phyloP scores from a whole-genome alignment of 2,329 filamentous ascomycete genomes.

The Nothomitra cinnamomea region DNA sequence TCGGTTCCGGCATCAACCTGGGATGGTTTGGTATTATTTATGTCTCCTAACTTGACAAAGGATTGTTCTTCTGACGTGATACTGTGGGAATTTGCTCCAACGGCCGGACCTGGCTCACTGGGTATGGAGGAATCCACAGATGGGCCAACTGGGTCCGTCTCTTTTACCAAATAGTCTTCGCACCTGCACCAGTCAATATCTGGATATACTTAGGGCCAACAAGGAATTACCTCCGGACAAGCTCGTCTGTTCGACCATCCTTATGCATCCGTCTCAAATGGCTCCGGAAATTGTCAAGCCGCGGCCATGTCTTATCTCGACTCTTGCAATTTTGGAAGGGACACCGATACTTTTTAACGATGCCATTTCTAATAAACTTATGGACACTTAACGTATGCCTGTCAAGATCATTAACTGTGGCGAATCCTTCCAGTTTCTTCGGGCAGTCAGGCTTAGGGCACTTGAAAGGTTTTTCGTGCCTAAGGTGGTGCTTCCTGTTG shows the following conservation, averaged over 20 bases:
- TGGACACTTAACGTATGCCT: constrained; percentile 14
- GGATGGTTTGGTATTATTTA: not conserved
- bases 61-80: not conserved
- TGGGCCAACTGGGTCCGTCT: not conserved
- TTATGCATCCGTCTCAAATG: constrained; percentile 6
- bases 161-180: not conserved
- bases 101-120: not conserved
- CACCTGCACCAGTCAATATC: not conserved
- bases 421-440: constrained; percentile 12
- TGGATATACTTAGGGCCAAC: not conserved
- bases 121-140: not conserved
- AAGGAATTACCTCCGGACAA: not conserved
- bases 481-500: constrained; percentile 13
- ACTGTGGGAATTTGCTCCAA: not conserved
- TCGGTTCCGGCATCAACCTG: not conserved
- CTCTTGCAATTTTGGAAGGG: not conserved
- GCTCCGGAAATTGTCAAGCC: constrained; percentile 5
- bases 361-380: constrained; percentile 7
- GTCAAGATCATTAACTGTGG: constrained; percentile 14
- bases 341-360: constrained; percentile 4
- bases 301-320: constrained; percentile 3
- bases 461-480: constrained; percentile 12
- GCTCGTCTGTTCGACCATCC: not conserved
- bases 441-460: constrained; percentile 11
- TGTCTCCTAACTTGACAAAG: not conserved